phyloP scores from a whole-genome alignment of 169 alveolate species.

The Miamiensis avidus region DNA sequence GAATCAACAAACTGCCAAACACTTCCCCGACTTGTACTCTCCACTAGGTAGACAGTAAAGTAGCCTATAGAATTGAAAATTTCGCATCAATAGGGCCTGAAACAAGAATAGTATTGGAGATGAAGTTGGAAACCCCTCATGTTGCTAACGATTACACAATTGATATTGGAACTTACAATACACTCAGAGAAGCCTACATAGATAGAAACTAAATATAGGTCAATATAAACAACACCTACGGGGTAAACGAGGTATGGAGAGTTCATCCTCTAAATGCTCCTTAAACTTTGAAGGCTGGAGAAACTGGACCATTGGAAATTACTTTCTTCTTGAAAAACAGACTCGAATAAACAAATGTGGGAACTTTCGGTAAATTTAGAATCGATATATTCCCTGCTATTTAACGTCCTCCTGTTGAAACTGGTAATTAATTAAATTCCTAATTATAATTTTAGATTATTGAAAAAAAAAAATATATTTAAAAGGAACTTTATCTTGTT shows the following conservation, averaged over 20 bases:
- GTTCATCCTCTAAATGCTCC: slow-evolving; percentile 15
- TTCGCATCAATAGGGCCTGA: slow-evolving; percentile 2
- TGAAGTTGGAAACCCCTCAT: slow-evolving; percentile 14
- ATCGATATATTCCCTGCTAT: slow-evolving; percentile 16
- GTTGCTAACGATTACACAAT: not conserved
- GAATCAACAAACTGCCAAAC: not conserved
- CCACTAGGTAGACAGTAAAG: not conserved
- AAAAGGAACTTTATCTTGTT: not conserved
- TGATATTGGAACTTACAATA: not conserved
- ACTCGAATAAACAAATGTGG: slow-evolving; percentile 15
- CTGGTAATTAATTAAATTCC: too few species aligned
- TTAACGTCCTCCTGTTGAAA: not conserved
- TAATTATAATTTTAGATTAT: too few species aligned
- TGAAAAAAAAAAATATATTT: too few species aligned
- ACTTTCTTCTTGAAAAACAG: slow-evolving; percentile 19
- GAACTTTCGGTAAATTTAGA: slow-evolving; percentile 14
- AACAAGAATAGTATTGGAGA: slow-evolving; percentile 4
- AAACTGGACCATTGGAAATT: slow-evolving; percentile 24
- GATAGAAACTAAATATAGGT: not conserved
- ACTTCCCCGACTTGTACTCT: not conserved
- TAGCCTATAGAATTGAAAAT: slow-evolving; percentile 20
- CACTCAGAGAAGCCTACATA: slow-evolving; percentile 10
- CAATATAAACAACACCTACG: slow-evolving; percentile 14
- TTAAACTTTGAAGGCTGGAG: not conserved
- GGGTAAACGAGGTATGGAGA: not conserved